Evolutionary conservation across 257 asterid genomes (phyloP).

Genomic region (Henckelia pumila): DNA sequence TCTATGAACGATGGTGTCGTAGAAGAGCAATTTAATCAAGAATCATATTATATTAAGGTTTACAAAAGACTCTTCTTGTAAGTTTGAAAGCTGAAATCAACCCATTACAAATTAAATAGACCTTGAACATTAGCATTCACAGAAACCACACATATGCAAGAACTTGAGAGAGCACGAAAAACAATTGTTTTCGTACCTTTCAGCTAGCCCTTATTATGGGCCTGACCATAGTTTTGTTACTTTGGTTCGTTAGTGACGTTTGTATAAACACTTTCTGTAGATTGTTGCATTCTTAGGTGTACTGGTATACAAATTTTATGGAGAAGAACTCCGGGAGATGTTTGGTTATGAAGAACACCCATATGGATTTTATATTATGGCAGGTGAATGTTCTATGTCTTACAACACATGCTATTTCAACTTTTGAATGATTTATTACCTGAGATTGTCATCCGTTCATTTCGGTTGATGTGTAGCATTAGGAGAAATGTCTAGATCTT

Average conservation of each 20-base stretch:
- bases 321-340: slow-evolving; percentile 96
- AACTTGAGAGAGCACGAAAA: background rate
- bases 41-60: background rate
- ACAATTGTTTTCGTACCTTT: background rate
- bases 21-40: background rate
- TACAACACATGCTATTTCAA: background rate
- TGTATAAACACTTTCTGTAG: slow-evolving; percentile 48
- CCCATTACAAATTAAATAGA: background rate
- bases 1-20: background rate
- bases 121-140: background rate
- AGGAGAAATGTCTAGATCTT: slow-evolving; percentile 6
- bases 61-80: background rate
- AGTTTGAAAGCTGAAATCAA: background rate
- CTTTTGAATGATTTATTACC: background rate
- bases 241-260: slow-evolving; percentile 20
- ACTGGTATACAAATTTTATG: slow-evolving; percentile 91
- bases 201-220: background rate
- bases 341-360: slow-evolving; percentile 99
- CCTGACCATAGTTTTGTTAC: background rate
- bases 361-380: slow-evolving; percentile 94
- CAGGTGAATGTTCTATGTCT: slow-evolving; percentile 50
- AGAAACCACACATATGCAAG: background rate
- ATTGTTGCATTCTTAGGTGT: slow-evolving; percentile 92
- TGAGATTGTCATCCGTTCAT: slow-evolving; percentile 4
- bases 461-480: background rate